Conservation (phyloP, 2,329 filamentous ascomycete genomes). For the Zymoseptoria passerinii region DNA sequence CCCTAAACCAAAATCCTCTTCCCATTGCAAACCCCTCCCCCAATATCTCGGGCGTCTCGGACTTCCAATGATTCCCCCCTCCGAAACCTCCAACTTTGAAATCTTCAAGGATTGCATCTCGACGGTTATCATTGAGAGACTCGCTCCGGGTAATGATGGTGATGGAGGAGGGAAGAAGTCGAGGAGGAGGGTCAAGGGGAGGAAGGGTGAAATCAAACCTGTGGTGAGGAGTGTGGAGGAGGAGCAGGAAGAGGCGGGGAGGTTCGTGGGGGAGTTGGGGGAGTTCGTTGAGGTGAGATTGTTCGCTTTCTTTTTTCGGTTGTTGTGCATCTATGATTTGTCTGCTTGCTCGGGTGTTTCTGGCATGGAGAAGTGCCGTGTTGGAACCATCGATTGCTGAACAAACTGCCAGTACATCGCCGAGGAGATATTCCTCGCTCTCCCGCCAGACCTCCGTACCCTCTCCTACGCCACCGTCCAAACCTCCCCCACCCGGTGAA, state of each 20-base stretch:
- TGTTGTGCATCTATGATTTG: too few relatives aligned
- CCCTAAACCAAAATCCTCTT: too few relatives aligned
- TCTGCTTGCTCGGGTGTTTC: too few relatives aligned
- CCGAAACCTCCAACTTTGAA: constrained; percentile 50
- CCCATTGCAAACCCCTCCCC: too few relatives aligned
- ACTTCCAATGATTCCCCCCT: constrained; percentile 30
- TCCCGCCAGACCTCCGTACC: constrained; percentile 54
- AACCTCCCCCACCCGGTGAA: constrained; percentile 46
- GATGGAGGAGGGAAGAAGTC: constrained; percentile 38
- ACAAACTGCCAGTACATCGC: constrained; percentile 75
- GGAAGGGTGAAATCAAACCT: constrained; percentile 34
- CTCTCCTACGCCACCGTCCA: constrained; percentile 53
- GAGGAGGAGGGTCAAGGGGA: constrained; percentile 37
- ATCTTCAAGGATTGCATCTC: constrained; percentile 69
- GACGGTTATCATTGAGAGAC: constrained; percentile 56
- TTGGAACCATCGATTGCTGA: too few relatives aligned
- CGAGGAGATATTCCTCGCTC: constrained; percentile 55
- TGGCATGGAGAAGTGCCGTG: too few relatives aligned
- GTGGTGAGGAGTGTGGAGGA: constrained; percentile 13
- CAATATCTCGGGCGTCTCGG: too few relatives aligned
- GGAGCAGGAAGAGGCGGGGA: constrained; percentile 43
- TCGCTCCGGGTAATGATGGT: constrained; percentile 30
- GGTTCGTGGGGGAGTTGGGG: constrained; percentile 47
- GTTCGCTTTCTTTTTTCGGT: neutral
- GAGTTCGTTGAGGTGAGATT: constrained; percentile 63